Percentiles rank a stretch among this genome's conserved stretches.
These are phyloP conservation scores for Trichoderma sp. DNA, from an alignment of 2,329 filamentous ascomycete species.

Conservation along the genomic window DNA sequence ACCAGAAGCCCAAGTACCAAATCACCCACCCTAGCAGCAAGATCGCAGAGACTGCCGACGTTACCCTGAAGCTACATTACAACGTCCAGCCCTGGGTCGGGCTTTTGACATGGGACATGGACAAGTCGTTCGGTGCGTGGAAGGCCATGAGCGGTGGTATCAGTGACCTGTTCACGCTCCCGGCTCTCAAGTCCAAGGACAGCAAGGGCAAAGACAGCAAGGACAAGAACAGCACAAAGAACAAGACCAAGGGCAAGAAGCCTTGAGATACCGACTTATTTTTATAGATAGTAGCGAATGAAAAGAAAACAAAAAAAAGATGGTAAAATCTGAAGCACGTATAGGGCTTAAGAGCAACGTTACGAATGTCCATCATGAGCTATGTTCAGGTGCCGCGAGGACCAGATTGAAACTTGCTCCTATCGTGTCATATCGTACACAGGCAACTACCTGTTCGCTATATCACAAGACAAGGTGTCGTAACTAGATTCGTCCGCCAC, in stretches of 20 bases:
- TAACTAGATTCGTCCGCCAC: neutral
- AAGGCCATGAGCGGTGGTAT: conserved; percentile 61
- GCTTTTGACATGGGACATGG: conserved; percentile 74
- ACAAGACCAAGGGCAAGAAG: conserved; percentile 14
- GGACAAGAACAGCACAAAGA: conserved; percentile 18
- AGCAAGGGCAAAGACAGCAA: conserved; percentile 24
- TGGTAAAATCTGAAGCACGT: neutral
- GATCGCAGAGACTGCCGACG: conserved; percentile 69
- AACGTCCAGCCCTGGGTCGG: conserved; percentile 99
- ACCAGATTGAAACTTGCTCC: neutral
- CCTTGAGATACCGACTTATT: neutral
- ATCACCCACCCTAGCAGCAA: conserved; percentile 85
- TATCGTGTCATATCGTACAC: neutral
- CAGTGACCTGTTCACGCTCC: conserved; percentile 63
- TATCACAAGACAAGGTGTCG: neutral
- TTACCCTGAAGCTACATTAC: conserved; percentile 80
- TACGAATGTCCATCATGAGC: neutral
- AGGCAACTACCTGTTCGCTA: neutral
- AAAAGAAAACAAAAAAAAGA: neutral
- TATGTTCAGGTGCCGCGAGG: neutral
- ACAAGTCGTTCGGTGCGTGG: conserved; percentile 58
- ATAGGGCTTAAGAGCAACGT: neutral
- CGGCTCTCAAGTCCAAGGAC: conserved; percentile 60
- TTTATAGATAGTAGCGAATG: neutral
- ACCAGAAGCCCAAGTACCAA: conserved; percentile 93